Evolutionary conservation across 768 basidiomycete genomes (phyloP), one percentile per base, ranked within the genome.

Genomic region (Pleurotus platypus): DNA sequence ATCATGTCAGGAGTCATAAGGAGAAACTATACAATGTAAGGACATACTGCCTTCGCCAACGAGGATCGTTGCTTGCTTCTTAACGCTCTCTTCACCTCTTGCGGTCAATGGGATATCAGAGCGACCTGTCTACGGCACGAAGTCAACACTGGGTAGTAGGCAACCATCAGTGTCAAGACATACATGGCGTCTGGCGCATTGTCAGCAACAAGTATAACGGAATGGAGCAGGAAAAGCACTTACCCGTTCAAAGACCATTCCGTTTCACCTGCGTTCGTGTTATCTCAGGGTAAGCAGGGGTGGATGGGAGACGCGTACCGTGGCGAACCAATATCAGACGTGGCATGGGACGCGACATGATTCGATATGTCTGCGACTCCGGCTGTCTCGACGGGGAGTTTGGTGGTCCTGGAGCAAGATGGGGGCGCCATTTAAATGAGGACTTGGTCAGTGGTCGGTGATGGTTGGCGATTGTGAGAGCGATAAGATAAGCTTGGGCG

Each of bases 241-340:
- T 57, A 87, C 84, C 93, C 94, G 63, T 89, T 94, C 45, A 88
- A 65, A 15, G 91, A 92, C 94, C 94, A 98, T 69, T 95, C 94
- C 1, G 95, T 98, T 75, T 97, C 90, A 30, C 93, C 90, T 92
- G 54, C 12, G 55, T 42, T 37, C 35, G 40, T 8, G 18, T 22
- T 5, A 27, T 48, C 22, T 48, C 46, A 48, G 46, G 6, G 46
- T 26, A 8, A 26, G 22, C 18, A 8, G 16, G 22, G 46, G 20
- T 48, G 13, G 20, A 26, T 20, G 9, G 18, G 12, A 24, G n/a
- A 38, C 15, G 18, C 48, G 49, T 62, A 85, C 89, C 92, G 68
- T 94, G 92, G 59, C 92, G 82, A 63, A 94, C 77, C 47, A 94
- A 72, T 69, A 92, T 89, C 48, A 94, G 72, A 55, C 92, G 81